Conservation (phyloP, 345 rosid species). For the Gossypium stocksii region DNA sequence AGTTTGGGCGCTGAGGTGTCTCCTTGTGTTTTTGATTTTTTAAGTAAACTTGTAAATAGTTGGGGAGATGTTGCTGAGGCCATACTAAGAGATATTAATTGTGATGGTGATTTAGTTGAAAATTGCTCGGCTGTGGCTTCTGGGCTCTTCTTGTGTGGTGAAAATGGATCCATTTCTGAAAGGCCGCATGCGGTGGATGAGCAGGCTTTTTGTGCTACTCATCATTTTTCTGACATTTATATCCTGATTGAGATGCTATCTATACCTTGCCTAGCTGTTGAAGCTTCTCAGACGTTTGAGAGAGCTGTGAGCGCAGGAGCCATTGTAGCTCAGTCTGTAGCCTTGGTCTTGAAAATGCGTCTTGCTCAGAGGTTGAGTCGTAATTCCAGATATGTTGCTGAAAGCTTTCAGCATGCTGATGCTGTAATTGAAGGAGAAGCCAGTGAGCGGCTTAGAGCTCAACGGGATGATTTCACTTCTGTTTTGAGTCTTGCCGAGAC, state of each 20-base stretch:
- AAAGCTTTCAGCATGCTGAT: slow-evolving; percentile 50
- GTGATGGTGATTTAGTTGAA: slow-evolving; percentile 59
- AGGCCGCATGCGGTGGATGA: slow-evolving; percentile 50
- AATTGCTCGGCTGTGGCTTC: slow-evolving; percentile 42
- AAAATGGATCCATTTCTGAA: slow-evolving; percentile 51
- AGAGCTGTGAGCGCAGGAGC: slow-evolving; percentile 86
- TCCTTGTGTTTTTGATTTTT: slow-evolving; percentile 69
- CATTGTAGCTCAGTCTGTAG: slow-evolving; percentile 65
- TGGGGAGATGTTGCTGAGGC: slow-evolving; percentile 85
- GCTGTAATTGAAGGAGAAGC: slow-evolving; percentile 57
- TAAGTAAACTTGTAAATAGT: slow-evolving; percentile 83
- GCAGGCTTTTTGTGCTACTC: slow-evolving; percentile 39
- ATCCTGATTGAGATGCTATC: slow-evolving; percentile 89
- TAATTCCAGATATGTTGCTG: slow-evolving; percentile 45
- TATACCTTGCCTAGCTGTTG: slow-evolving; percentile 76
- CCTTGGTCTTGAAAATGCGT: slow-evolving; percentile 84
- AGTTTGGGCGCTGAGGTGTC: slow-evolving; percentile 73
- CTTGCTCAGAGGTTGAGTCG: slow-evolving; percentile 49
- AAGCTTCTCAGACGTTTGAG: slow-evolving; percentile 89
- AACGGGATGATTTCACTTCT: slow-evolving; percentile 63
- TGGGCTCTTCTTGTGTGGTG: slow-evolving; percentile 60
- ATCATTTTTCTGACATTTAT: slow-evolving; percentile 79
- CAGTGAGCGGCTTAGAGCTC: slow-evolving; percentile 52
- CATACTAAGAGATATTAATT: slow-evolving; percentile 74
- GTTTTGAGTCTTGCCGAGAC: slow-evolving; percentile 93